phyloP scores from a whole-genome alignment of 306 rosid species.

The Leucaena leucocephala region DNA sequence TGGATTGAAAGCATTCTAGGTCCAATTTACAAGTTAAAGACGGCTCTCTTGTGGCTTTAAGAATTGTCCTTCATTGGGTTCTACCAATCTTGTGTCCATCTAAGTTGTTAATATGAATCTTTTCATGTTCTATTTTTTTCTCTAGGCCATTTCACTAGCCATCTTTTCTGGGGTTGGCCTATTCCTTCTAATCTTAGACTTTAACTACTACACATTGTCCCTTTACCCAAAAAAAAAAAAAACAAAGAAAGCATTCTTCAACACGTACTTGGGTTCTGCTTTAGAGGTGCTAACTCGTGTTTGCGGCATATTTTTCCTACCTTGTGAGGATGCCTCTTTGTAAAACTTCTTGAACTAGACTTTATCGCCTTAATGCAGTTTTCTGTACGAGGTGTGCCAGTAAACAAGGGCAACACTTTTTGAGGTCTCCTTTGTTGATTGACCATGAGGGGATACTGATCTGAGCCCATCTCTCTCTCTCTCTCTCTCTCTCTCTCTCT shows the following conservation, averaged over 20 bases:
- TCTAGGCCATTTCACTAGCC: too few species aligned
- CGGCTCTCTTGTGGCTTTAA: background rate
- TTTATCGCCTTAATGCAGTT: background rate
- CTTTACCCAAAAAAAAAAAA: background rate
- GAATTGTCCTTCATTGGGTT: background rate
- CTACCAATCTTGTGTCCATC: background rate
- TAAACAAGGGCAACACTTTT: background rate
- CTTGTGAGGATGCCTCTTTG: slow-evolving; percentile 2
- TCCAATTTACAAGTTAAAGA: background rate
- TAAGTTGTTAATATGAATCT: background rate
- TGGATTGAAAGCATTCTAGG: slow-evolving; percentile 9
- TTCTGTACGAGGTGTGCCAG: background rate
- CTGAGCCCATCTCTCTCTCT: background rate
- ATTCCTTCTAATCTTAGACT: background rate
- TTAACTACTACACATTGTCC: background rate
- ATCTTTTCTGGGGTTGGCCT: background rate
- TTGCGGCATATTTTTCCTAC: background rate
- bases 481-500: background rate
- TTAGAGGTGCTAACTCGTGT: background rate
- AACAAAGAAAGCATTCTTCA: background rate
- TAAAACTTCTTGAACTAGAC: background rate
- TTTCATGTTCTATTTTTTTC: background rate
- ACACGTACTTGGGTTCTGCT: background rate
- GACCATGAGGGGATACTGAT: background rate
- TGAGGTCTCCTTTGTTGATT: background rate